Evolutionary conservation across 176 grass and related monocot genomes (phyloP).

Genomic region (Canna indica): DNA sequence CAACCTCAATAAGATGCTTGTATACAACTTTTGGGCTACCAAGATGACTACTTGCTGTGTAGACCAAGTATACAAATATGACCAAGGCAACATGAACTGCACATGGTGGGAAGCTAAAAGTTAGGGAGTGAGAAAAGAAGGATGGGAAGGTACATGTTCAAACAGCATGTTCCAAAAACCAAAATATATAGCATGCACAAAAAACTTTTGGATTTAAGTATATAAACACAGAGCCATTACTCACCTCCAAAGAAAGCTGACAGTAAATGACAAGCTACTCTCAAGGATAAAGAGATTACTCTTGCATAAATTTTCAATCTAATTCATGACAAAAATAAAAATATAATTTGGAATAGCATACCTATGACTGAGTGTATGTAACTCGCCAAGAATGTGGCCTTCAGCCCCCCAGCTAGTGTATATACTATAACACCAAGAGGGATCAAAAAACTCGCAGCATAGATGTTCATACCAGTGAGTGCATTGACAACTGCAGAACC

Average conservation of each 20-base stretch:
- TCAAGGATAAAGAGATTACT: background rate
- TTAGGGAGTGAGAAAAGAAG: background rate
- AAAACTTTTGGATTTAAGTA: background rate
- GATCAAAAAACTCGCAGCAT: conserved; percentile 68
- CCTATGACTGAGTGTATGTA: conserved; percentile 72
- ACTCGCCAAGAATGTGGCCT: conserved; percentile 73
- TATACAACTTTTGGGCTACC: conserved; percentile 55
- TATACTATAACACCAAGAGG: conserved; percentile 69
- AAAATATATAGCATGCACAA: too few relatives aligned
- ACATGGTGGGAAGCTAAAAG: background rate
- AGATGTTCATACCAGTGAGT: conserved; percentile 59
- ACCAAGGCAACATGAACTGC: conserved; percentile 59
- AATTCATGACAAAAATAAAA: background rate
- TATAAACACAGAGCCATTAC: background rate
- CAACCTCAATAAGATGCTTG: conserved; percentile 38
- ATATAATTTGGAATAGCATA: conserved; percentile 12
- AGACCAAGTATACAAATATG: conserved; percentile 60
- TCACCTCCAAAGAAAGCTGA: too few relatives aligned
- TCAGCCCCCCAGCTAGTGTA: conserved; percentile 60
- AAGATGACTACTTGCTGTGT: conserved; percentile 38
- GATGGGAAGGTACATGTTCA: background rate
- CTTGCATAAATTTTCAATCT: background rate
- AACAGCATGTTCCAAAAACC: too few relatives aligned
- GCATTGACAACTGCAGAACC: conserved; percentile 68
- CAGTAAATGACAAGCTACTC: too few relatives aligned